A percentile compares a stretch with the other conserved stretches of the same genome.
Evolutionary conservation across 2,329 filamentous ascomycete species (phyloP).

Genomic region (Aschersonia sp.): DNA sequence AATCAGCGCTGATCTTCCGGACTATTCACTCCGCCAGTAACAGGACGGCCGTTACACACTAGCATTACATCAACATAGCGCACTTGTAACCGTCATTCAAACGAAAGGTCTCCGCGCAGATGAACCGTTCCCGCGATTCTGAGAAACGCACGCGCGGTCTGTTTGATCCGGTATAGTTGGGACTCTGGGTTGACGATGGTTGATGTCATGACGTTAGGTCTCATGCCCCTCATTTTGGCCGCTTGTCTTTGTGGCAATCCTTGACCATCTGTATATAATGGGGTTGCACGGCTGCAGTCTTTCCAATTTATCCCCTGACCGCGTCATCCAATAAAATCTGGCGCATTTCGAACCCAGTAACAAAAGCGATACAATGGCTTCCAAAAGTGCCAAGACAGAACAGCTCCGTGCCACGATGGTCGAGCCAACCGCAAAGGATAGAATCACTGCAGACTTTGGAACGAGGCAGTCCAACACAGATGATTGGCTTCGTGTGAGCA

Average conservation of each 20-base stretch:
- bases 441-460: slow-evolving; percentile 65
- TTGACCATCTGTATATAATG: neutral
- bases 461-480: slow-evolving; percentile 61
- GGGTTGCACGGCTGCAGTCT: neutral
- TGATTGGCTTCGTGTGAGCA: slow-evolving; percentile 57
- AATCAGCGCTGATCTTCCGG: neutral
- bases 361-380: slow-evolving; percentile 14
- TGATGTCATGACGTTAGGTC: slow-evolving; percentile 3
- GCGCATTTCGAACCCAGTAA: neutral
- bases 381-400: slow-evolving; percentile 37
- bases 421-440: slow-evolving; percentile 40
- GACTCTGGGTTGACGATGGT: neutral
- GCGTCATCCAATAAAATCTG: neutral
- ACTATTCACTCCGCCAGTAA: neutral
- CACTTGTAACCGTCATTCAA: slow-evolving; percentile 1
- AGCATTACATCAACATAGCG: slow-evolving; percentile 3
- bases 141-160: neutral
- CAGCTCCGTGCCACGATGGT: slow-evolving; percentile 46
- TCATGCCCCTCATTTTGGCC: neutral
- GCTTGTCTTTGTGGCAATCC: neutral
- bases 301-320: neutral
- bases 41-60: neutral
- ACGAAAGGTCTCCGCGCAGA: neutral
- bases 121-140: neutral
- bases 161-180: neutral